Percentiles rank a stretch among this genome's conserved stretches.
phyloP scores from a whole-genome alignment of 1,284 basidiomycete species.

The Naganishia liquefaciens region DNA sequence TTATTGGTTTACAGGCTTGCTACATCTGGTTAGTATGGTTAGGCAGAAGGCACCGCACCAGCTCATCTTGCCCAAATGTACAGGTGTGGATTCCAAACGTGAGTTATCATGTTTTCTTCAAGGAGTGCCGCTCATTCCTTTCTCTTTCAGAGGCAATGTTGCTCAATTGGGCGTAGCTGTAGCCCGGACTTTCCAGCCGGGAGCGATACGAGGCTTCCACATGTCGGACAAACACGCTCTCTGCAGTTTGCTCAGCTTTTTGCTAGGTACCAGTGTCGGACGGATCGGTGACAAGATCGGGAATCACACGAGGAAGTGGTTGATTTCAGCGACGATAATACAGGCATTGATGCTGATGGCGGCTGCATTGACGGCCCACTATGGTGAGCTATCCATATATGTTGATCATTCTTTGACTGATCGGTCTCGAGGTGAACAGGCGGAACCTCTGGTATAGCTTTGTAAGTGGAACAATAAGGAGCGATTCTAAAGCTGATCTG shows the following conservation, averaged over 20 bases:
- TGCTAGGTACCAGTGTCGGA: conserved; percentile 53
- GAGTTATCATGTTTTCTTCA: conserved; percentile 1
- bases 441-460: conserved; percentile 55
- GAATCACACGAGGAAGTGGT: conserved; percentile 70
- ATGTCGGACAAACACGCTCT: conserved; percentile 78
- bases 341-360: conserved; percentile 74
- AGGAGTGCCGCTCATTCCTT: background rate
- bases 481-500: background rate
- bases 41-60: background rate
- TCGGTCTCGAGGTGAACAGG: background rate
- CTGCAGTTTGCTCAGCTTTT: conserved; percentile 71
- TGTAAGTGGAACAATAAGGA: conserved; percentile 54
- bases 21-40: conserved; percentile 65
- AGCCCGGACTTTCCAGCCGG: conserved; percentile 64
- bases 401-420: background rate
- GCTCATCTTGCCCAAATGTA: background rate
- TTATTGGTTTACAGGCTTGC: conserved; percentile 57
- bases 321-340: conserved; percentile 67
- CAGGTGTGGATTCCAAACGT: conserved; percentile 72
- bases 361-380: conserved; percentile 63
- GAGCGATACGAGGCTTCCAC: conserved; percentile 65
- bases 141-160: conserved; percentile 47
- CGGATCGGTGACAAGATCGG: conserved; percentile 61
- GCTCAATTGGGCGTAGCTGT: conserved; percentile 64
- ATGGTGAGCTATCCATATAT: conserved; percentile 56